Evolutionary conservation across 2,329 filamentous ascomycete species (phyloP).

Genomic region (Magnaporthiopsis rhizophila): DNA sequence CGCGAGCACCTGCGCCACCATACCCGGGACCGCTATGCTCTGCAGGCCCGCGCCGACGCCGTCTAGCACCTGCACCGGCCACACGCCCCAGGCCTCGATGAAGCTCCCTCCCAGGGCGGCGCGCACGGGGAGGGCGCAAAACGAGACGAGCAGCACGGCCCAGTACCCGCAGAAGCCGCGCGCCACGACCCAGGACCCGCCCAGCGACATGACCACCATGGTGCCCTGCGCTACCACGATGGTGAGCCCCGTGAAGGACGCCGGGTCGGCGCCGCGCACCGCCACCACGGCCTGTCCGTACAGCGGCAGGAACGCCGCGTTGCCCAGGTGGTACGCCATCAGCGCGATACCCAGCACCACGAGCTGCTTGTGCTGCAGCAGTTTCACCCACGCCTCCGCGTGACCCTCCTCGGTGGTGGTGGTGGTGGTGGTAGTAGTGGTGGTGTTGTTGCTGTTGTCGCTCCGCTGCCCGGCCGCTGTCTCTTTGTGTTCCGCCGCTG

Average conservation of each 20-base stretch:
- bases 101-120: background rate
- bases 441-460: no score
- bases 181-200: background rate
- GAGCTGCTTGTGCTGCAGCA: background rate
- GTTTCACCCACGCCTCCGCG: background rate
- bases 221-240: constrained; percentile 3
- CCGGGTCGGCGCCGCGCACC: background rate
- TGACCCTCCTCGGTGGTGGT: no score
- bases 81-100: constrained; percentile 3
- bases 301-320: constrained; percentile 3
- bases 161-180: background rate
- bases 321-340: constrained; percentile 3
- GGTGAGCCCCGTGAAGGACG: constrained; percentile 1
- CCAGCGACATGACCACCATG: constrained; percentile 2
- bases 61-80: constrained; percentile 4
- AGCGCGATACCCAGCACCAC: background rate
- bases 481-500: no score
- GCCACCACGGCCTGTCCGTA: constrained; percentile 6
- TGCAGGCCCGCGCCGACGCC: constrained; percentile 2
- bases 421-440: background rate
- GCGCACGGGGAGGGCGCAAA: constrained; percentile 3
- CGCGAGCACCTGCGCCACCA: background rate
- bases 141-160: background rate
- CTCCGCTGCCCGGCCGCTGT: no score
- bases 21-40: constrained; percentile 1